A percentile compares a stretch with the other conserved stretches of the same genome.
Conservation (phyloP, 2,329 filamentous ascomycete genomes). For the Thelonectria olida region DNA sequence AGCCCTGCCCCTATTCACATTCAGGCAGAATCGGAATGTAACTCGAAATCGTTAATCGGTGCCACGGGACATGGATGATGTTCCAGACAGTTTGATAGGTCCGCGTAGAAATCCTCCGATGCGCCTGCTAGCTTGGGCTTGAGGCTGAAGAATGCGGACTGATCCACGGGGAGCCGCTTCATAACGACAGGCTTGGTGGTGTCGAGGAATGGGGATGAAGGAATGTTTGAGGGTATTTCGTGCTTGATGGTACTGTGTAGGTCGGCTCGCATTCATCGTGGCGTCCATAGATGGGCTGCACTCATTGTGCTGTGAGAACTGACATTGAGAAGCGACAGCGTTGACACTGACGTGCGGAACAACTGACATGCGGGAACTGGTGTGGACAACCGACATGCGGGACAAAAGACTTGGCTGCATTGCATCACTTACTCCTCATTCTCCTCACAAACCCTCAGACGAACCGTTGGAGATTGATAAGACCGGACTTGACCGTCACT, state of each 20-base stretch:
- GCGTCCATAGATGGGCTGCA: no score
- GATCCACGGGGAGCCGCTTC: neutral
- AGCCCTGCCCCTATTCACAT: neutral
- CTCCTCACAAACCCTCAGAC: neutral
- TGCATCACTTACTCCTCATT: neutral
- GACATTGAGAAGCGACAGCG: no score
- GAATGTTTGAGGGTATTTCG: constrained; percentile 4
- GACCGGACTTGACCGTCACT: neutral
- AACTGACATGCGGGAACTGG: no score
- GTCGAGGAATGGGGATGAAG: neutral
- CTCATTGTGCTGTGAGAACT: no score
- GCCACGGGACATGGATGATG: neutral
- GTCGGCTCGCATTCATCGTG: no score
- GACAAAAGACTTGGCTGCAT: constrained; percentile 16
- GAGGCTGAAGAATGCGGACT: neutral
- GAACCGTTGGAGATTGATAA: constrained; percentile 1
- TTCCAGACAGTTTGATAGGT: constrained; percentile 9
- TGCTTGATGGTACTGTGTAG: no score
- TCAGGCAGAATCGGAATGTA: neutral
- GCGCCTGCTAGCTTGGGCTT: neutral
- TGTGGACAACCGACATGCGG: no score
- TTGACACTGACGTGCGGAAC: neutral
- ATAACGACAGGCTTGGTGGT: neutral
- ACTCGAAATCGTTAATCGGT: neutral
- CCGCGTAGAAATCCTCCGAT: constrained; percentile 11